Evolutionary conservation across 768 basidiomycete species (phyloP).

Genomic region (Mycena galopus): DNA sequence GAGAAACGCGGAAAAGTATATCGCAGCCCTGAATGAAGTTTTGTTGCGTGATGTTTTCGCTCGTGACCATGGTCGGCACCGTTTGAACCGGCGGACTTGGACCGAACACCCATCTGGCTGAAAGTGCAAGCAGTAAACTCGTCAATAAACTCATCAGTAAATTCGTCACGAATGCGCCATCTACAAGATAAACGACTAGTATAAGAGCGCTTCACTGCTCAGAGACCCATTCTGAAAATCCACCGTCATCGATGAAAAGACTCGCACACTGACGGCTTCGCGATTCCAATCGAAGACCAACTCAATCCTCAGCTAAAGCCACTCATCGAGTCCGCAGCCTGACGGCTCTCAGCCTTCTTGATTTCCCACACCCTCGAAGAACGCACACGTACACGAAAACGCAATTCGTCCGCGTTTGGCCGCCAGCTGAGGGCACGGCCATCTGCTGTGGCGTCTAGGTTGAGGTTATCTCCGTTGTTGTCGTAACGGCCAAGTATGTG

Average conservation of each 20-base stretch:
- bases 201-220: background rate
- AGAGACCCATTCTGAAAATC: background rate
- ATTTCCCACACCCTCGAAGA: background rate
- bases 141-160: background rate
- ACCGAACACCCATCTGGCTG: background rate
- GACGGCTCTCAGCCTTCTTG: no score
- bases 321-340: no score
- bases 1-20: background rate
- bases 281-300: constrained; percentile 16
- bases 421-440: background rate
- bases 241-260: constrained; percentile 3
- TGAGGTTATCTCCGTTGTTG: background rate
- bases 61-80: background rate
- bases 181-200: background rate
- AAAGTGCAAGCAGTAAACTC: background rate
- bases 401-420: background rate
- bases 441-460: background rate
- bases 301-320: background rate
- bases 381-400: background rate
- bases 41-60: constrained; percentile 1
- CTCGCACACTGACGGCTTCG: background rate
- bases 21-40: background rate
- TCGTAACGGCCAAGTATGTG: background rate
- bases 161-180: background rate
- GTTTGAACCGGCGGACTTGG: no score